Conservation (phyloP, 2,329 filamentous ascomycete genomes). For the Neofusicoccum sp. region DNA sequence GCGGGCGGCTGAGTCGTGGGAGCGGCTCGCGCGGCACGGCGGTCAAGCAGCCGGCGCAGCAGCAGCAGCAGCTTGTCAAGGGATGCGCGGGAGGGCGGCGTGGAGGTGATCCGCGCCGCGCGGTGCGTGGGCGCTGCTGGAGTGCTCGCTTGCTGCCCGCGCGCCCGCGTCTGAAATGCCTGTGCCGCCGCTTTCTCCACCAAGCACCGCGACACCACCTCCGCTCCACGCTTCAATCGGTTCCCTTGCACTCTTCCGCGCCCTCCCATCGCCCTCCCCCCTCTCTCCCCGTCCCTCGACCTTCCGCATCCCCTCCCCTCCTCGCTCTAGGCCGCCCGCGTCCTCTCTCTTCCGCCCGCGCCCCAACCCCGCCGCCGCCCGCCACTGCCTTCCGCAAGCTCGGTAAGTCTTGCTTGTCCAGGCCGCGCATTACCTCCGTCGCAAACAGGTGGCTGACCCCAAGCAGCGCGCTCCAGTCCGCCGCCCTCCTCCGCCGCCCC, state of each 20-base stretch:
- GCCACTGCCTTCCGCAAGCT: slow-evolving; percentile 18
- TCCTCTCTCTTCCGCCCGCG: background rate
- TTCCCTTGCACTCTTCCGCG: background rate
- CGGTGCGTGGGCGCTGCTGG: background rate
- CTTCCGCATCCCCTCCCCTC: background rate
- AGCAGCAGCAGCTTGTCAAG: background rate
- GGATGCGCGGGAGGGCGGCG: slow-evolving; percentile 3
- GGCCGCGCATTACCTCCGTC: background rate
- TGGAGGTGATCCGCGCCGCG: background rate
- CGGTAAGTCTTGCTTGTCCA: slow-evolving; percentile 16
- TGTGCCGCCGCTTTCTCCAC: slow-evolving; percentile 4
- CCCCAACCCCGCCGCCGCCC: slow-evolving; percentile 13
- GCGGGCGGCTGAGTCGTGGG: background rate
- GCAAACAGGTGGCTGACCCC: slow-evolving; percentile 12
- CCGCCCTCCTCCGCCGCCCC: background rate
- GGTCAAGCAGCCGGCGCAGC: background rate
- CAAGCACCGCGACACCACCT: background rate
- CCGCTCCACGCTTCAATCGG: background rate
- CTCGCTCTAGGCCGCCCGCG: background rate
- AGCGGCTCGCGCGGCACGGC: background rate
- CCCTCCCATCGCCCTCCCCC: slow-evolving; percentile 10
- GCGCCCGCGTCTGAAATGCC: background rate
- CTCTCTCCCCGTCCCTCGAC: background rate
- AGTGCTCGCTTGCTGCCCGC: background rate
- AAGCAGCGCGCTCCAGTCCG: background rate